Evolutionary conservation across 306 rosid species (phyloP).

Genomic region (Vigna reflexopilosa): DNA sequence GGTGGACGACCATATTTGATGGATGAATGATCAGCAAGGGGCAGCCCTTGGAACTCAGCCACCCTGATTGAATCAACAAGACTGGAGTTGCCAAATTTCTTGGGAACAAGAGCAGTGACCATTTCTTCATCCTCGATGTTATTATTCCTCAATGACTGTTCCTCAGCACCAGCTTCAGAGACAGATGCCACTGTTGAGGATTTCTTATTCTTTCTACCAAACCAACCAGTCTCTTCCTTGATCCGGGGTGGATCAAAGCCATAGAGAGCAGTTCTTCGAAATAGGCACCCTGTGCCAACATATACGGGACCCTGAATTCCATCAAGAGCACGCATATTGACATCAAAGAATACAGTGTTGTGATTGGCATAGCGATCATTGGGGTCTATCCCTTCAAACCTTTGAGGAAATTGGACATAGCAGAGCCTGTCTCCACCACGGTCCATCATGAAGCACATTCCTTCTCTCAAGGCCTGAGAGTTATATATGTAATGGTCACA

Average conservation of each 20-base stretch:
- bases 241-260: constrained; percentile 75
- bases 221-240: constrained; percentile 58
- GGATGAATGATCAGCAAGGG: constrained; percentile 73
- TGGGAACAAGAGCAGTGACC: constrained; percentile 63
- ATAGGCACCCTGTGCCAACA: constrained; percentile 86
- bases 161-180: constrained; percentile 55
- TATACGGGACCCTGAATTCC: constrained; percentile 85
- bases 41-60: constrained; percentile 83
- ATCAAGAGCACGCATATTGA: constrained; percentile 84
- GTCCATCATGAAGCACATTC: constrained; percentile 95
- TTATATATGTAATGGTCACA: constrained; percentile 82
- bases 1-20: constrained; percentile 68
- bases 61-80: constrained; percentile 65
- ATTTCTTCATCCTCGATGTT: constrained; percentile 60
- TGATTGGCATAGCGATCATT: constrained; percentile 86
- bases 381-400: constrained; percentile 89
- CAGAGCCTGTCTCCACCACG: constrained; percentile 68
- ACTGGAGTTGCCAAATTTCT: constrained; percentile 77
- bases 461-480: constrained; percentile 78
- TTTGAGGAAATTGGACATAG: constrained; percentile 82
- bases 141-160: constrained; percentile 39
- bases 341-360: constrained; percentile 83
- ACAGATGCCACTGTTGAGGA: constrained; percentile 68
- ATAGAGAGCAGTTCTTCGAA: constrained; percentile 73
- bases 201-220: constrained; percentile 60